These are phyloP conservation scores for Cephalotrichum gorgonifer DNA, from an alignment of 2,329 filamentous ascomycete genomes.

Conservation along the genomic window DNA sequence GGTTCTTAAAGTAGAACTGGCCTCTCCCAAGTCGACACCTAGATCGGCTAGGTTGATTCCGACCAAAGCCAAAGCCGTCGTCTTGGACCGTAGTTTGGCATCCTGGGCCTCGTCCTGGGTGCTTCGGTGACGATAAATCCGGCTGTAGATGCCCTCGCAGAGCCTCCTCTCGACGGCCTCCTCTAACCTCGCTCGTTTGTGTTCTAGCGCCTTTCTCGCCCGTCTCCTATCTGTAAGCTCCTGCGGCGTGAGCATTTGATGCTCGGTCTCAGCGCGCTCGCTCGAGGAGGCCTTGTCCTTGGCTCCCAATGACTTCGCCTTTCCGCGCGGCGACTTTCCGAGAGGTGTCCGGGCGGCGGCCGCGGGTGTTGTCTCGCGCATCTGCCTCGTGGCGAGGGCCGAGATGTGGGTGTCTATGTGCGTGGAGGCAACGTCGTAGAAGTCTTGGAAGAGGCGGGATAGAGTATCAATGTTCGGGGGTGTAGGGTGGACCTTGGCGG, in stretches of 20 bases:
- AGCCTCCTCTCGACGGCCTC: slow-evolving; percentile 83
- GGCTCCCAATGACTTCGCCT: slow-evolving; percentile 41
- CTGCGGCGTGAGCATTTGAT: slow-evolving; percentile 83
- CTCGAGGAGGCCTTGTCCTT: slow-evolving; percentile 37
- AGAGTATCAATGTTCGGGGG: slow-evolving; percentile 77
- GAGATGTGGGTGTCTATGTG: slow-evolving; percentile 84
- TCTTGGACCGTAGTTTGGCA: slow-evolving; percentile 88
- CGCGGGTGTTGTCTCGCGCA: slow-evolving; percentile 49
- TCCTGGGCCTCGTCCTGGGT: slow-evolving; percentile 93
- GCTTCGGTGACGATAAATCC: slow-evolving; percentile 82
- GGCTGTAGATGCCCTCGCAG: slow-evolving; percentile 75
- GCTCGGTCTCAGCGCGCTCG: slow-evolving; percentile 31
- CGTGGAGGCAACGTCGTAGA: slow-evolving; percentile 70
- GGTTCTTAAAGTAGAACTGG: slow-evolving; percentile 47
- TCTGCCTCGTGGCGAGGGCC: slow-evolving; percentile 63
- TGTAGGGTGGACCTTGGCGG: slow-evolving; percentile 73
- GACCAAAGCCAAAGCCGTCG: slow-evolving; percentile 79
- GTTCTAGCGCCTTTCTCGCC: slow-evolving; percentile 66
- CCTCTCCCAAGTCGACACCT: slow-evolving; percentile 61
- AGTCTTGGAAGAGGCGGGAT: slow-evolving; percentile 85
- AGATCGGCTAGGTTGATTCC: slow-evolving; percentile 83
- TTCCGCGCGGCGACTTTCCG: slow-evolving; percentile 44
- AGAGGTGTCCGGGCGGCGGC: slow-evolving; percentile 41
- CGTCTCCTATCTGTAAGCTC: slow-evolving; percentile 75
- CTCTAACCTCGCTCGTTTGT: slow-evolving; percentile 67